Conservation (phyloP, 257 asterid species). For the Schizonepeta tenuifolia region DNA sequence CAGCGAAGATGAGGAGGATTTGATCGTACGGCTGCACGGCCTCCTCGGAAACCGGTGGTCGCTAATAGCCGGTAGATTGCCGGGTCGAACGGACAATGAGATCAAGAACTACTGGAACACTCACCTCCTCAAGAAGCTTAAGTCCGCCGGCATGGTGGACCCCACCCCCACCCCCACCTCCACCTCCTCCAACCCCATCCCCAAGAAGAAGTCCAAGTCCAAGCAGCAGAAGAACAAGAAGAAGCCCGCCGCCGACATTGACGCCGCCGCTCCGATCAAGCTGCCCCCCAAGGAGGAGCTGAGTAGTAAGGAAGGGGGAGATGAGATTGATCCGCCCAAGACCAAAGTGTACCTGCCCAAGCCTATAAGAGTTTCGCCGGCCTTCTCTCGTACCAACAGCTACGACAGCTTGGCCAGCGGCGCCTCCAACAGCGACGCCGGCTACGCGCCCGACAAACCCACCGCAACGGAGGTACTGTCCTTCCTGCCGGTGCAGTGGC, state of each 20-base stretch:
- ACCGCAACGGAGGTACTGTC: constrained; percentile 30
- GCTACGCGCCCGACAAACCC: constrained; percentile 10
- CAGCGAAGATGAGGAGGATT: constrained; percentile 64
- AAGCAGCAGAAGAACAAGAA: background rate
- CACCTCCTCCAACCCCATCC: background rate
- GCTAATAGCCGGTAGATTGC: constrained; percentile 71
- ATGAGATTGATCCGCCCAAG: background rate
- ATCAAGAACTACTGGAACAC: constrained; percentile 80
- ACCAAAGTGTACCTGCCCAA: constrained; percentile 50
- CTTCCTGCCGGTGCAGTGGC: constrained; percentile 29
- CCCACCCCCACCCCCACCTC: background rate
- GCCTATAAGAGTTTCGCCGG: constrained; percentile 50
- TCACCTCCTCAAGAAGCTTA: constrained; percentile 54
- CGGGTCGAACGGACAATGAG: constrained; percentile 88
- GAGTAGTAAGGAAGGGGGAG: background rate
- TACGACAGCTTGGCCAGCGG: constrained; percentile 44
- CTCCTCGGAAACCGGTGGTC: constrained; percentile 85
- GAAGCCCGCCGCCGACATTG: background rate
- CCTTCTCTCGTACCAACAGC: constrained; percentile 43
- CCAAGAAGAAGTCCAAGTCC: background rate
- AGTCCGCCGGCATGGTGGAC: background rate
- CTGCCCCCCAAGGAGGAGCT: background rate
- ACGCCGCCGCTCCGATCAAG: background rate
- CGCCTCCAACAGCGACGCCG: constrained; percentile 34
- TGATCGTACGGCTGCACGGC: constrained; percentile 61